A percentile compares a stretch with the other conserved stretches of the same genome.
phyloP scores from a whole-genome alignment of 1,284 basidiomycete species.

The Trichosporon ovoides region DNA sequence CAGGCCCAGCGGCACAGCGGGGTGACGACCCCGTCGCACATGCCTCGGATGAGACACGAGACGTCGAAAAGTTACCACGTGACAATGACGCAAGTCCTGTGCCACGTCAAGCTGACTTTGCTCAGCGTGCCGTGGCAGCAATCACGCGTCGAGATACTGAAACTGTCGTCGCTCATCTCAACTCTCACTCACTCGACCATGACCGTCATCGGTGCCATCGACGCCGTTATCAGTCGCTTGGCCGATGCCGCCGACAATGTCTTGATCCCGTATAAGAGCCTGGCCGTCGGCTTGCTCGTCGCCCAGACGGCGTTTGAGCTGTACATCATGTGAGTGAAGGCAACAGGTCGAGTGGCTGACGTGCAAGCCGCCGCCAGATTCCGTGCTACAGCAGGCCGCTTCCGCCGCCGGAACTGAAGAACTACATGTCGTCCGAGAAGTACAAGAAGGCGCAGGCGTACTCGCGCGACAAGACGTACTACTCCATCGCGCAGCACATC shows the following conservation, averaged over 20 bases:
- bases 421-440: conserved; percentile 65
- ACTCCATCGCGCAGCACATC: conserved; percentile 66
- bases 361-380: conserved; percentile 60
- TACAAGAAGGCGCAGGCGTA: conserved; percentile 88
- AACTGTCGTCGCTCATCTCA: neutral
- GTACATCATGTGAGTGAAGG: conserved; percentile 31
- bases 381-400: conserved; percentile 69
- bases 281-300: conserved; percentile 29
- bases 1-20: neutral
- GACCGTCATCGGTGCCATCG: conserved; percentile 26
- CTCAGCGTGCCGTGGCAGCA: neutral
- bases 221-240: conserved; percentile 25
- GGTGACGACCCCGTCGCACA: neutral
- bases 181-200: neutral
- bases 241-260: conserved; percentile 34
- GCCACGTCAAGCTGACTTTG: neutral
- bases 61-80: neutral
- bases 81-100: conserved; percentile 1
- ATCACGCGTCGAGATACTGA: neutral
- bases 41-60: neutral
- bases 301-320: conserved; percentile 38
- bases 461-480: conserved; percentile 86
- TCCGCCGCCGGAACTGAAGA: conserved; percentile 70
- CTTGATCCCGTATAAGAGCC: conserved; percentile 29
- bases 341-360: neutral